Evolutionary conservation across 345 rosid species (phyloP).

Genomic region (Theobroma cacao): DNA sequence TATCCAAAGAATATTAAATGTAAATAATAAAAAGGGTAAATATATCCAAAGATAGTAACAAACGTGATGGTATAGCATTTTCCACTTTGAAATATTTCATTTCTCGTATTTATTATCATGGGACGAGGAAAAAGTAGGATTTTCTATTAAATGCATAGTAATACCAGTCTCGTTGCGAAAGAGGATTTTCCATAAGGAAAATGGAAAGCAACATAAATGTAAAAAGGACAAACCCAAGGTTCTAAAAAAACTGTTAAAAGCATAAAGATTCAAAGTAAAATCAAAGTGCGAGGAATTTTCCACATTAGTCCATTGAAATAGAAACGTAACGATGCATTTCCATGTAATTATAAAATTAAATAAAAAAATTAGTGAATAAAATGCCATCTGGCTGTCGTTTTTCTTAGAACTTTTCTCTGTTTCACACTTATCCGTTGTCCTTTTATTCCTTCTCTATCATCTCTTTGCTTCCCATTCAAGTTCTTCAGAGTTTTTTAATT

Average conservation of each 20-base stretch:
- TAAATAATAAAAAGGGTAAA: too few species aligned
- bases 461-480: neutral
- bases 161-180: neutral
- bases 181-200: neutral
- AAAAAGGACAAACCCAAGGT: neutral
- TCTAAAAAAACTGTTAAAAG: neutral
- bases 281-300: neutral
- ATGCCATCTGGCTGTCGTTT: neutral
- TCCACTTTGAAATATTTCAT: too few species aligned
- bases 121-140: too few species aligned
- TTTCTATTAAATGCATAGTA: too few species aligned
- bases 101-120: too few species aligned
- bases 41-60: too few species aligned
- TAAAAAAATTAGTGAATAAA: neutral
- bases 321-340: too few species aligned
- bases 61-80: too few species aligned
- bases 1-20: too few species aligned
- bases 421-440: neutral
- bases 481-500: neutral
- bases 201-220: neutral
- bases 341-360: neutral
- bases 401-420: neutral
- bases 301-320: neutral
- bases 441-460: neutral
- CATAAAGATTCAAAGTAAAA: neutral